phyloP scores from a whole-genome alignment of 352 stramenopile species.

The Pythium chondricola region DNA sequence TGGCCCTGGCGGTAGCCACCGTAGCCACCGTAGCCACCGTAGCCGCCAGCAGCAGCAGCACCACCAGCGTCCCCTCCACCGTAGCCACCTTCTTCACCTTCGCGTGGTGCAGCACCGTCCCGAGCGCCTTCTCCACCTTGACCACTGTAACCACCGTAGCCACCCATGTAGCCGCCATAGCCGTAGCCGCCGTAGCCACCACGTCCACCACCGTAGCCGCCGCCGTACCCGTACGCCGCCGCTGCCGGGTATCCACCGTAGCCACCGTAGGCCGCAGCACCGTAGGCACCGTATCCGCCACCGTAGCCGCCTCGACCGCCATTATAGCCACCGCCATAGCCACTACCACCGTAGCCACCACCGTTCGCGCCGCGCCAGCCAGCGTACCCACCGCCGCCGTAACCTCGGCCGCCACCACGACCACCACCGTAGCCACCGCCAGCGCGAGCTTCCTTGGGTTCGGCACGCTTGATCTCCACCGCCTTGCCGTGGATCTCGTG shows the following conservation, averaged over 20 bases:
- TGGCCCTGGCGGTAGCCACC: constrained; percentile 56
- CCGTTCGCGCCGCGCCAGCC: constrained; percentile 11
- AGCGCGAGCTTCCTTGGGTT: constrained; percentile 66
- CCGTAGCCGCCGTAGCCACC: constrained; percentile 17
- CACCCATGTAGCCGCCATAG: constrained; percentile 12
- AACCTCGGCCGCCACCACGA: constrained; percentile 17
- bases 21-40: constrained; percentile 31
- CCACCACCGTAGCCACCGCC: constrained; percentile 24
- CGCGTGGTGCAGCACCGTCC: constrained; percentile 15
- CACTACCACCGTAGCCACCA: constrained; percentile 7
- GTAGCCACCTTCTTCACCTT: constrained; percentile 25
- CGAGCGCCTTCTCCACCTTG: constrained; percentile 19
- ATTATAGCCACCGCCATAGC: constrained; percentile 15
- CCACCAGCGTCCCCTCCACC: constrained; percentile 23
- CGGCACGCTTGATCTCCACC: constrained; percentile 86
- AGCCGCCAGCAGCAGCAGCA: constrained; percentile 24
- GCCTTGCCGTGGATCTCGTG: constrained; percentile 90
- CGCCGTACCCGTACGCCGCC: constrained; percentile 24
- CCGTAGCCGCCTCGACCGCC: constrained; percentile 21
- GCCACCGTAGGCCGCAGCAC: constrained; percentile 20
- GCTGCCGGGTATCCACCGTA: no score
- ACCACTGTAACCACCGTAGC: constrained; percentile 10
- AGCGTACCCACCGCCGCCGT: constrained; percentile 19
- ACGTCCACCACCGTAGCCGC: constrained; percentile 18
- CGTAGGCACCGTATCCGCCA: constrained; percentile 12